phyloP scores from a whole-genome alignment of 106 monocot species.

The Acanthochlamys bracteata region DNA sequence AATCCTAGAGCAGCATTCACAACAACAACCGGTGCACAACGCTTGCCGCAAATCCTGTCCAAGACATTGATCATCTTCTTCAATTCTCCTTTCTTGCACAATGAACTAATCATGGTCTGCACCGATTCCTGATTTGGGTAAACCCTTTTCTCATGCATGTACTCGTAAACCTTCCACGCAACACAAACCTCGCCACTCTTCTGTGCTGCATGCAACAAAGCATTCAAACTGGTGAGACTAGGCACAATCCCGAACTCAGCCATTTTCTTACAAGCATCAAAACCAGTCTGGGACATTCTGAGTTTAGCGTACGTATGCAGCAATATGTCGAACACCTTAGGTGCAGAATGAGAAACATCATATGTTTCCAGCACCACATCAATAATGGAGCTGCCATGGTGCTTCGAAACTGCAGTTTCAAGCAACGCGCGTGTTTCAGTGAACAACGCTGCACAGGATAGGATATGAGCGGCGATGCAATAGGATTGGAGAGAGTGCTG shows the following conservation, averaged over 20 bases:
- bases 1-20: slow-evolving; percentile 36
- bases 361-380: slow-evolving; percentile 35
- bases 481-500: no score
- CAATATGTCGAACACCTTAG: slow-evolving; percentile 61
- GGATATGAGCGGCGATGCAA: no score
- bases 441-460: no score
- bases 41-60: slow-evolving; percentile 43
- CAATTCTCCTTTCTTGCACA: no score
- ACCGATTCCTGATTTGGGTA: slow-evolving; percentile 13
- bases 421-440: no score
- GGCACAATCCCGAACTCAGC: slow-evolving; percentile 28
- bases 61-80: no score
- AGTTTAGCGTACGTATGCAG: no score
- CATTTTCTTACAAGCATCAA: no score
- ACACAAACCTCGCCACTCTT: slow-evolving; percentile 1
- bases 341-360: slow-evolving; percentile 26
- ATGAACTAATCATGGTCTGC: no score
- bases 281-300: no score
- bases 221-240: slow-evolving; percentile 46
- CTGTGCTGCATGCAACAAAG: slow-evolving; percentile 33
- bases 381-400: slow-evolving; percentile 2
- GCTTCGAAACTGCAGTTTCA: no score
- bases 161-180: slow-evolving; percentile 14
- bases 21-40: slow-evolving; percentile 27
- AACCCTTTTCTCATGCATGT: slow-evolving; percentile 48